Evolutionary conservation across 228 moss, liverwort and hornwort species (phyloP), one percentile per base, ranked within the genome.

Genomic region (Sphagnum fallax): DNA sequence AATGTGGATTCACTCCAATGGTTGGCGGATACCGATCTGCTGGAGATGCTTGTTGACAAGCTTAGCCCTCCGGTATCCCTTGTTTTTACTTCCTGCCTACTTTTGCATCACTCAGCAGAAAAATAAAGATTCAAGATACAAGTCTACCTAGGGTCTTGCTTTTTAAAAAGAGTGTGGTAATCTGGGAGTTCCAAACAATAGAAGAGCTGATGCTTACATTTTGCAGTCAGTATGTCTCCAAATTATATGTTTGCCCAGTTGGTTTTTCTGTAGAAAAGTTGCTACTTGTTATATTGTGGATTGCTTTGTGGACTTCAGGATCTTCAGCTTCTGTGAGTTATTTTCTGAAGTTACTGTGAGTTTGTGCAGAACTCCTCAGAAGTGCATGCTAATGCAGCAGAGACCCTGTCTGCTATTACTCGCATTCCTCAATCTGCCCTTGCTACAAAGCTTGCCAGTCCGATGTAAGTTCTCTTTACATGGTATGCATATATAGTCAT

Each of bases 31-130:
- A 98, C 98, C 50, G 90, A 98, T 77, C 81, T 98, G 5, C 80
- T 98, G 62, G 98, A 98, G 85, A 89, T 91, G 93, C 98, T 98
- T 75, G 98, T 98, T 67, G 93, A 91, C 75, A 98, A 93, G 70
- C 91, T 98, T 52, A 93, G 93, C 73, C 92, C 91, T 6, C 87
- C 82, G 87, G 98, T 98, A 90, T 64, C 57, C 52, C n/a, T 1
- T 68, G 14, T 55, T 7, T 55, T 12, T 12, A 55, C 53, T 55
- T 55, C 8, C 0, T 55, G 53, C 12, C 8, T 55, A 7, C 53
- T 12, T 55, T 55, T 12, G 9, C 8, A 7, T 55, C 53, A 55
- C 53, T 55, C 32, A 32, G 32, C 32, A 32, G 32, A 32, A 32
- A 32, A 32, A 32, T 32, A 32, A 32, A 32, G 32, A 32, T 32